A percentile compares a stretch with the other conserved stretches of the same genome.
Conservation (phyloP, 768 basidiomycete genomes). For the Mycena maculata region DNA sequence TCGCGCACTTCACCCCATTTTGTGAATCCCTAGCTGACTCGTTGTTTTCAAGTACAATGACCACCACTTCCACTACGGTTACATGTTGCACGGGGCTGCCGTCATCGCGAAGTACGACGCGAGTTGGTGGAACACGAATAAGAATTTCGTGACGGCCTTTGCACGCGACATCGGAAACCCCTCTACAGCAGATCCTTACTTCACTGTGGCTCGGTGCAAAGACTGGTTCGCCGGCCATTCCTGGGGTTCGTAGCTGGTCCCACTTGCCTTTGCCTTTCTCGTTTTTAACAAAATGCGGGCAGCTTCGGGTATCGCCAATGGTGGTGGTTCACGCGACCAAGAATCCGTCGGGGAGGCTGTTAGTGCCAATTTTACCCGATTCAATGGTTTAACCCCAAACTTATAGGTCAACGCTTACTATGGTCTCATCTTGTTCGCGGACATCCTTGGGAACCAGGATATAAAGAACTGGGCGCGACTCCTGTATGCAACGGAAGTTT, state of each 20-base stretch:
- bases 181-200: conserved; percentile 44
- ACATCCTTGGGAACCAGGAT: conserved; percentile 45
- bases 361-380: neutral
- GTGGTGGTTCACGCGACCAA: conserved; percentile 48
- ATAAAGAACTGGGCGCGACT: conserved; percentile 48
- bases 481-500: conserved; percentile 48
- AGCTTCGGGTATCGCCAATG: conserved; percentile 51
- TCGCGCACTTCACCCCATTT: neutral
- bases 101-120: conserved; percentile 46
- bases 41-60: conserved; percentile 42
- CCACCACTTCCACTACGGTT: conserved; percentile 52
- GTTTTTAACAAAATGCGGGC: neutral
- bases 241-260: conserved; percentile 45
- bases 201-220: conserved; percentile 45
- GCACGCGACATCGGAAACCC: conserved; percentile 50
- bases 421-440: conserved; percentile 48
- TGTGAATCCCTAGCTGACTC: neutral
- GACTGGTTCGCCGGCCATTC: conserved; percentile 54
- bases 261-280: neutral
- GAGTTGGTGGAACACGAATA: conserved; percentile 41
- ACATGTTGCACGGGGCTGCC: conserved; percentile 45
- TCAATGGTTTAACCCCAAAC: neutral
- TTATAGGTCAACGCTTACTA: conserved; percentile 47
- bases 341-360: conserved; percentile 48
- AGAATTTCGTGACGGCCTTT: conserved; percentile 42